phyloP scores from a whole-genome alignment of 768 basidiomycete genomes.

The Mycena capillaripes region DNA sequence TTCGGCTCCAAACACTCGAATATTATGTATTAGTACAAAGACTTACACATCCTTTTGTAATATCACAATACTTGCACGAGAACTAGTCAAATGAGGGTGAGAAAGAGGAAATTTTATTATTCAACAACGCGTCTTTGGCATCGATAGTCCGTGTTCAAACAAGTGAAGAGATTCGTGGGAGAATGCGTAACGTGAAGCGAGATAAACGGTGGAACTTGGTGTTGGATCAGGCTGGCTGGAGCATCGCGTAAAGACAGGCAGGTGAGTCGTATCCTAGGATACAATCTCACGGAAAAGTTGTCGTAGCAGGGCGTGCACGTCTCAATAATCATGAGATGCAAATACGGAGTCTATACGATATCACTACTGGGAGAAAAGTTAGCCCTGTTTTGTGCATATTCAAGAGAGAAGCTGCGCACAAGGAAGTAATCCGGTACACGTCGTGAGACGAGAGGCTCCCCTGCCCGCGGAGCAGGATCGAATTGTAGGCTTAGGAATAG shows the following conservation, averaged over 20 bases:
- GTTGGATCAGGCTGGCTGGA: constrained; percentile 23
- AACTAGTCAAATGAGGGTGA: constrained; percentile 13
- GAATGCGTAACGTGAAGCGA: constrained; percentile 20
- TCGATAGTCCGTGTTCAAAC: constrained; percentile 37
- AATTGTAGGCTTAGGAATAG: constrained; percentile 88
- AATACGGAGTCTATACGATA: constrained; percentile 32
- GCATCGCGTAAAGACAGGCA: constrained; percentile 30
- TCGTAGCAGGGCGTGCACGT: constrained; percentile 19
- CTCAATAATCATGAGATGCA: constrained; percentile 34
- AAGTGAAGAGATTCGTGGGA: constrained; percentile 30
- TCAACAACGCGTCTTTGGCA: constrained; percentile 35
- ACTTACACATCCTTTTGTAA: constrained; percentile 6
- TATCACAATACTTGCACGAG: not conserved
- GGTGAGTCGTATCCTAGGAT: constrained; percentile 8
- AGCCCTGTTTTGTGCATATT: not conserved
- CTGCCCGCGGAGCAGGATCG: constrained; percentile 98
- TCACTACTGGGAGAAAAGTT: constrained; percentile 24
- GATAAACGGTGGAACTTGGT: not conserved
- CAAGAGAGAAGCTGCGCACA: constrained; percentile 60
- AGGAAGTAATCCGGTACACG: constrained; percentile 96
- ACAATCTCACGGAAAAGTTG: constrained; percentile 10
- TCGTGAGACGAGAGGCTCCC: constrained; percentile 97
- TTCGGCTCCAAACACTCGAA: not conserved
- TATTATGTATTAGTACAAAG: constrained; percentile 28
- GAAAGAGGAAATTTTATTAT: constrained; percentile 31